A percentile compares a stretch with the other conserved stretches of the same genome.
Evolutionary conservation across 2,329 filamentous ascomycete species (phyloP).

Genomic region (Endoconidiophora laricicola): DNA sequence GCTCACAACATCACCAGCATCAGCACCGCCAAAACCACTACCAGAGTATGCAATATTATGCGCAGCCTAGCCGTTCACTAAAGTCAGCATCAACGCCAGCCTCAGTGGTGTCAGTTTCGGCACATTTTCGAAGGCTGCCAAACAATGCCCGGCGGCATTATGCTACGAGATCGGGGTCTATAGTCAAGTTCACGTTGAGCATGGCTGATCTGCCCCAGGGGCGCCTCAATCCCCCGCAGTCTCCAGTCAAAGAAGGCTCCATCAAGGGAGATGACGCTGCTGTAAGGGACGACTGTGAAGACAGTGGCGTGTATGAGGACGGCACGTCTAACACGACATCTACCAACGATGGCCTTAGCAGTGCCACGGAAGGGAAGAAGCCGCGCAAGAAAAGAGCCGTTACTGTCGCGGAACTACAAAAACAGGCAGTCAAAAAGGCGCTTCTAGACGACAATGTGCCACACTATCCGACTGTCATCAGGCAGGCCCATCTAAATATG

Average conservation of each 20-base stretch:
- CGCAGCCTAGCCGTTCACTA: too few relatives aligned
- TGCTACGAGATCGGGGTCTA: too few relatives aligned
- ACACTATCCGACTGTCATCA: slow-evolving; percentile 70
- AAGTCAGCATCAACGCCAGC: too few relatives aligned
- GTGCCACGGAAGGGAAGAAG: too few relatives aligned
- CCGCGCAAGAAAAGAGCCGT: background rate
- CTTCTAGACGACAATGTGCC: slow-evolving; percentile 18
- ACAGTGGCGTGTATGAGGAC: background rate
- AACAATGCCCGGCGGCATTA: too few relatives aligned
- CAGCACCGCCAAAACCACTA: too few relatives aligned
- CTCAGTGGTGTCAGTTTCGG: too few relatives aligned
- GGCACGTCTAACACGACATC: too few relatives aligned
- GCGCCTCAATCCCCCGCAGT: slow-evolving; percentile 20
- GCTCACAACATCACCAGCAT: too few relatives aligned
- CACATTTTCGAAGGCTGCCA: too few relatives aligned
- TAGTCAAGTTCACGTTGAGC: slow-evolving; percentile 29
- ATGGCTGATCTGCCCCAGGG: slow-evolving; percentile 43
- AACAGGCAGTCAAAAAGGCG: slow-evolving; percentile 17
- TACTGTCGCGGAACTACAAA: slow-evolving; percentile 24
- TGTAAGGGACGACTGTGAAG: background rate
- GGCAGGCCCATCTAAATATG: slow-evolving; percentile 81
- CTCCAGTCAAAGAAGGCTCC: background rate
- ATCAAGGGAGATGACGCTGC: background rate
- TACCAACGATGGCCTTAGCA: too few relatives aligned
- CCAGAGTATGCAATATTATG: too few relatives aligned